phyloP scores from a whole-genome alignment of 140 eudicot species.

The Erigeron philadelphicus region DNA sequence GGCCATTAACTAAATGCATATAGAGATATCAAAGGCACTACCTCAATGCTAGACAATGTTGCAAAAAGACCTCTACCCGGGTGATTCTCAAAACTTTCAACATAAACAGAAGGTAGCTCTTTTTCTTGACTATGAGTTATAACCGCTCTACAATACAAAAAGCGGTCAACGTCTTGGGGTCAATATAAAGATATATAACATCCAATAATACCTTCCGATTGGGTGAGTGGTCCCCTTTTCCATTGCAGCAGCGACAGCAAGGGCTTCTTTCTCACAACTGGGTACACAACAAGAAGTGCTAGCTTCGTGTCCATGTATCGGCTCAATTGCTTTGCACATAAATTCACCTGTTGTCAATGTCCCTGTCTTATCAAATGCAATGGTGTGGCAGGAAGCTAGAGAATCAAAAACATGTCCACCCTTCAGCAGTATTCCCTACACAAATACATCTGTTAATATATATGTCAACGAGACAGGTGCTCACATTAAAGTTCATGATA shows the following conservation, averaged over 20 bases:
- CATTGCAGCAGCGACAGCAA: constrained; percentile 99
- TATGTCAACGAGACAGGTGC: background rate
- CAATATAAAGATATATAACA: background rate
- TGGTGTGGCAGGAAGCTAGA: constrained; percentile 70
- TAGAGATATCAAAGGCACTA: constrained; percentile 26
- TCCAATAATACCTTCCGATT: constrained; percentile 68
- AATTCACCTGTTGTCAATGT: constrained; percentile 93
- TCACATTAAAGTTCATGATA: background rate
- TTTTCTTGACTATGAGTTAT: constrained; percentile 84
- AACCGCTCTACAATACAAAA: constrained; percentile 66
- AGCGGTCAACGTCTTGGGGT: background rate
- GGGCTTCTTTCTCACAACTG: constrained; percentile 92
- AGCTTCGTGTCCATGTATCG: constrained; percentile 73
- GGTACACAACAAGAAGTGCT: constrained; percentile 75
- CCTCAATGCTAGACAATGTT: constrained; percentile 84
- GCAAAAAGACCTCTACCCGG: constrained; percentile 99
- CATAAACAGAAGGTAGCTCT: constrained; percentile 89
- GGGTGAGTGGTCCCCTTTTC: constrained; percentile 99
- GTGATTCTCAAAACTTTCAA: constrained; percentile 81
- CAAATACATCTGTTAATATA: constrained; percentile 6
- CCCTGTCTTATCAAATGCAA: constrained; percentile 98
- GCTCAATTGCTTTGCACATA: constrained; percentile 91
- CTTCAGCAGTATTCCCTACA: constrained; percentile 87
- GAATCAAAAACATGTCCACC: constrained; percentile 95
- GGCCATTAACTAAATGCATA: background rate